Evolutionary conservation across 495 filamentous ascomycete genomes (phyloP).

Genomic region (Darksidea phi): DNA sequence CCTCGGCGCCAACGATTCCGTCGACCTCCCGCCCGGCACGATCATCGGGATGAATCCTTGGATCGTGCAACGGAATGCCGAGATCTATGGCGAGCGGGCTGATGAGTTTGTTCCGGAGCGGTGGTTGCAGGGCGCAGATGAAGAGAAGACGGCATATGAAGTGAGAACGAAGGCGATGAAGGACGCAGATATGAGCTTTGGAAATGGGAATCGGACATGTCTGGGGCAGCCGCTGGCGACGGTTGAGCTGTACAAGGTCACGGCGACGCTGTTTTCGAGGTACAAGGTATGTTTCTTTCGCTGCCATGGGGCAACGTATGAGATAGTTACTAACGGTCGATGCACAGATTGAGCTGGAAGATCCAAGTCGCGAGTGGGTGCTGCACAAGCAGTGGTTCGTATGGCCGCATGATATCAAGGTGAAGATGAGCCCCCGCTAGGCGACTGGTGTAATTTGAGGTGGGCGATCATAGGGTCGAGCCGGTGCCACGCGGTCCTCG

Average conservation of each 20-base stretch:
- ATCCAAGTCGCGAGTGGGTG: slow-evolving; percentile 7
- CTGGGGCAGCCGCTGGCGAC: slow-evolving; percentile 21
- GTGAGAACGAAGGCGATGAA: slow-evolving; percentile 16
- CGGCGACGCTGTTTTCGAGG: slow-evolving; percentile 9
- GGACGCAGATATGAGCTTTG: slow-evolving; percentile 19
- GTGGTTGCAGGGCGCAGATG: slow-evolving; percentile 15
- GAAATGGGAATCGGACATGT: slow-evolving; percentile 22
- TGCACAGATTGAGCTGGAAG: slow-evolving; percentile 15
- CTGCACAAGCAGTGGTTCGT: slow-evolving; percentile 25
- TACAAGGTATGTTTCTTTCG: slow-evolving; percentile 11
- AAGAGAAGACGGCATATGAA: slow-evolving; percentile 5
- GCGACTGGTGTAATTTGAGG: too few relatives aligned
- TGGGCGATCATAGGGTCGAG: too few relatives aligned
- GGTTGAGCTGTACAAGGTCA: slow-evolving; percentile 20
- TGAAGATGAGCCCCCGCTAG: slow-evolving; percentile 7
- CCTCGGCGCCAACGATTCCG: neutral
- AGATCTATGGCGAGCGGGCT: slow-evolving; percentile 7
- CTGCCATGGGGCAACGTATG: neutral
- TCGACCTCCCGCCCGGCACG: slow-evolving; percentile 15
- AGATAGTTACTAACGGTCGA: neutral
- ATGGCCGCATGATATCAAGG: slow-evolving; percentile 21
- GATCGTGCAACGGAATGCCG: slow-evolving; percentile 2
- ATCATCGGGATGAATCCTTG: slow-evolving; percentile 27
- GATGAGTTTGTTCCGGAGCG: slow-evolving; percentile 23
- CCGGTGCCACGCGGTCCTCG: too few relatives aligned